phyloP scores from a whole-genome alignment of 345 rosid species.

The Bretschneidera sinensis region DNA sequence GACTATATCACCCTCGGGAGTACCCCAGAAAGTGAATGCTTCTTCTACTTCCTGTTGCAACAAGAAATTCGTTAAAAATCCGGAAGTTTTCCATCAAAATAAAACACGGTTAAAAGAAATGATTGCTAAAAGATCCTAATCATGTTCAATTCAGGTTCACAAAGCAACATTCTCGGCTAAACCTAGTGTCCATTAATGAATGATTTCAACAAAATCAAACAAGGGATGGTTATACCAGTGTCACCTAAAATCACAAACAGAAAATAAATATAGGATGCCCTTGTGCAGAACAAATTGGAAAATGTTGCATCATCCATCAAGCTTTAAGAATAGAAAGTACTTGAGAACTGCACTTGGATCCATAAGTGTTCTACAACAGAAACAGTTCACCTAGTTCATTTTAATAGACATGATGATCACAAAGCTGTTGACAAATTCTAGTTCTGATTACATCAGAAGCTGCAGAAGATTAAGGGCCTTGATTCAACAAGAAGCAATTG shows the following conservation, averaged over 20 bases:
- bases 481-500: background rate
- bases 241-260: no score
- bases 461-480: background rate
- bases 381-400: background rate
- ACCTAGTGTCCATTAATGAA: no score
- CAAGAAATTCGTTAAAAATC: background rate
- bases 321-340: background rate
- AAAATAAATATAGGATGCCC: no score
- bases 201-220: no score
- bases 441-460: background rate
- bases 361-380: background rate
- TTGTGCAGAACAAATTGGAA: no score
- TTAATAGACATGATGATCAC: background rate
- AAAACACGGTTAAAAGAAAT: no score
- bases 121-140: no score
- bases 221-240: no score
- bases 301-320: no score
- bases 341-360: background rate
- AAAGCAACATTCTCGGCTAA: no score
- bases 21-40: slow-evolving; percentile 90
- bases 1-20: slow-evolving; percentile 70
- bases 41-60: slow-evolving; percentile 78
- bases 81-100: no score
- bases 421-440: background rate
- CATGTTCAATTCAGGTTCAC: no score